phyloP scores from a whole-genome alignment of 2,329 filamentous ascomycete genomes.

The Coccinonectria pachysandricola region DNA sequence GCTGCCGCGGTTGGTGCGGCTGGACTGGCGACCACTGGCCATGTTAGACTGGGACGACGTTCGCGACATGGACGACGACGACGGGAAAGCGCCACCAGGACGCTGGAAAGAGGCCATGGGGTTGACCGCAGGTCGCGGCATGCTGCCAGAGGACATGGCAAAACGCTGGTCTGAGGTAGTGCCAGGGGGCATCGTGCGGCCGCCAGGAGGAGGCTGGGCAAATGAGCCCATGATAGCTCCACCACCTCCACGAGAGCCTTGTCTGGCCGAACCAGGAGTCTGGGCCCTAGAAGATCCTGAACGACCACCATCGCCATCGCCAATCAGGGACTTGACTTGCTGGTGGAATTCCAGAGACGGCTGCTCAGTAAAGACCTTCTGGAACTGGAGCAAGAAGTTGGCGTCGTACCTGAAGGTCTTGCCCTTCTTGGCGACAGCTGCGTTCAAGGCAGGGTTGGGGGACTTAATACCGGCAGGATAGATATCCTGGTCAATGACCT shows the following conservation, averaged over 20 bases:
- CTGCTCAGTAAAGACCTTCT: slow-evolving; percentile 92
- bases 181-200: slow-evolving; percentile 55
- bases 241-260: slow-evolving; percentile 42
- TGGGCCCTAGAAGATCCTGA: slow-evolving; percentile 44
- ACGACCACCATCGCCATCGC: slow-evolving; percentile 59
- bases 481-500: slow-evolving; percentile 63
- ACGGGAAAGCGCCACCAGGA: slow-evolving; percentile 50
- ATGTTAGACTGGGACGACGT: slow-evolving; percentile 49
- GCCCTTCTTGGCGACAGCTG: slow-evolving; percentile 65
- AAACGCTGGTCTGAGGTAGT: slow-evolving; percentile 74
- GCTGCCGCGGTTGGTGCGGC: slow-evolving; percentile 41
- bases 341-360: slow-evolving; percentile 87
- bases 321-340: slow-evolving; percentile 78
- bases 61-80: slow-evolving; percentile 53
- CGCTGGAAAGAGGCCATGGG: slow-evolving; percentile 30
- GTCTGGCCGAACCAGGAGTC: slow-evolving; percentile 42
- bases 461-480: slow-evolving; percentile 81
- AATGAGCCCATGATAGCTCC: slow-evolving; percentile 63
- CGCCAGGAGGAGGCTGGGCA: slow-evolving; percentile 28
- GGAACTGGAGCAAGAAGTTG: slow-evolving; percentile 91
- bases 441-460: slow-evolving; percentile 85
- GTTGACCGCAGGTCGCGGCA: slow-evolving; percentile 36
- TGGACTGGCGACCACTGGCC: slow-evolving; percentile 59
- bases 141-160: slow-evolving; percentile 45
- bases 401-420: slow-evolving; percentile 91